Evolutionary conservation across 345 rosid species (phyloP), one percentile per base, ranked within the genome.

Genomic region (Murraya paniculata): DNA sequence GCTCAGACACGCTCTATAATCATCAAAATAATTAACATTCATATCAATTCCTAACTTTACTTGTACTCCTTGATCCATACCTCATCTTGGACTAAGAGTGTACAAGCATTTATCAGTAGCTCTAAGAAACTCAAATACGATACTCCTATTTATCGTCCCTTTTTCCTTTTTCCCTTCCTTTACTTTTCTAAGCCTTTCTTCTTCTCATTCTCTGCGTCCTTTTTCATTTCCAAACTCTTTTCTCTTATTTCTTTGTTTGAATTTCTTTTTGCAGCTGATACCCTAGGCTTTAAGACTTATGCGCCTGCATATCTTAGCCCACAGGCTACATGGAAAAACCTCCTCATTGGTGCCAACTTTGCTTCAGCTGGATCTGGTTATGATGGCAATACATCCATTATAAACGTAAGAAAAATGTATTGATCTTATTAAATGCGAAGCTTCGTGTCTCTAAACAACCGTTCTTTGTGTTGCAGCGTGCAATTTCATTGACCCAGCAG

Each of bases 321-420:
- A 0, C 87, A 90, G 64, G 98, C 98, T 76, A 88, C 95, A 5
- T 94, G 99, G 5, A 89, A 86, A 66, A 96, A 89, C 77, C 99
- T 96, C 75, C 91, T 96, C n/a, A 88, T 92, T 68, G 99, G 97
- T 79, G 89, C 93, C 69, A 96, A 92, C 84, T 96, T 94, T 76
- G 99, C 98, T 77, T 92, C 98, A 1, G 98, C 99, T 76, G 99
- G 87, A 58, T 86, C 95, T 78, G 99, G 99, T 55, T 96, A 87
- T 56, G 97, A 96, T 78, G 97, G 90, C 21, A 85, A 78, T 76
- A 91, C 97, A 36, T 92, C 99, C 22, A 7, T 25, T 22, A 1
- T 89, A 57, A 94, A 85, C 68, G 95, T 94, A 65, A 82, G 79
- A 6, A 71, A 8, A 27, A 27, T 70, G 73, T 18, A 48, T 53